phyloP scores from a whole-genome alignment of 345 rosid genomes.

The Noccaea caerulescens region DNA sequence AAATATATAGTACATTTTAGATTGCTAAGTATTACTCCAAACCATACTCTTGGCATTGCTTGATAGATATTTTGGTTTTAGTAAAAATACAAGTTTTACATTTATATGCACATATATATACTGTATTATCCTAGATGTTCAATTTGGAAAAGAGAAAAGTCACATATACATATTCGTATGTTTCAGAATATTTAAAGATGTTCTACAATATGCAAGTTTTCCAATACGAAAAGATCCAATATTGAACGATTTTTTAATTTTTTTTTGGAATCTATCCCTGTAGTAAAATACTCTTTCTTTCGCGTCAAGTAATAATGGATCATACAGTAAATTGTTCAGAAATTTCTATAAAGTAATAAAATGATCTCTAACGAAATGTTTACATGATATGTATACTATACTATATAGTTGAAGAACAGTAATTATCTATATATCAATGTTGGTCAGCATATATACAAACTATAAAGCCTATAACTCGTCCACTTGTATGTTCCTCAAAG shows the following conservation, averaged over 20 bases:
- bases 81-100: slow-evolving; percentile 1
- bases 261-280: background rate
- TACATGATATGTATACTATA: background rate
- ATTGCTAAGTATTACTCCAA: background rate
- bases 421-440: background rate
- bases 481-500: slow-evolving; percentile 23
- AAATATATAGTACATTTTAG: slow-evolving; percentile 1
- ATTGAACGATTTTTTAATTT: background rate
- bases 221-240: background rate
- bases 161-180: background rate
- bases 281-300: background rate
- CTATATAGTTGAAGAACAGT: background rate
- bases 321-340: background rate
- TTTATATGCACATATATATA: slow-evolving; percentile 1
- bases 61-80: background rate
- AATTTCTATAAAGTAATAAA: slow-evolving; percentile 1
- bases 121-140: background rate
- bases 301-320: slow-evolving; percentile 1
- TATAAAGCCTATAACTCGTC: slow-evolving; percentile 10
- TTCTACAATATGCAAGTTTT: slow-evolving; percentile 18
- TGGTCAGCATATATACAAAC: slow-evolving; percentile 6
- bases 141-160: background rate
- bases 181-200: background rate
- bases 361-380: background rate
- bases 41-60: slow-evolving; percentile 15